Evolutionary conservation across 2,329 filamentous ascomycete species (phyloP).

Genomic region (Endoconidiophora laricicola): DNA sequence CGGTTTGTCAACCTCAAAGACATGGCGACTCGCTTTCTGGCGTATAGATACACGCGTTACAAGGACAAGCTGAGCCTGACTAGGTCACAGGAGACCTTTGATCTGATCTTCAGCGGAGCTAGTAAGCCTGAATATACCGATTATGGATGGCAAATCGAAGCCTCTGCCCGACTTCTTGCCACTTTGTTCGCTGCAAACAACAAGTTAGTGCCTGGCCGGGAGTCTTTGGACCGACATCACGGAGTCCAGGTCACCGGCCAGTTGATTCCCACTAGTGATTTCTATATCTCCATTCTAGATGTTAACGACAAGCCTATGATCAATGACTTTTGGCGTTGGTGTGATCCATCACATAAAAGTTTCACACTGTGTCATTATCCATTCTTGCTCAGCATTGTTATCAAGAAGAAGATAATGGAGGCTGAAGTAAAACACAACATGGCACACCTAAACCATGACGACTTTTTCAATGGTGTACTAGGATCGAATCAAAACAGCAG

Average conservation of each 20-base stretch:
- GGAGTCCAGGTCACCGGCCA: constrained; percentile 34
- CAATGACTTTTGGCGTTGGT: constrained; percentile 84
- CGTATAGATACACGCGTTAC: constrained; percentile 59
- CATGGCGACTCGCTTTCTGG: constrained; percentile 60
- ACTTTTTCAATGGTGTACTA: constrained; percentile 84
- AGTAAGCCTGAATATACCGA: neutral
- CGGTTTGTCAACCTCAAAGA: constrained; percentile 63
- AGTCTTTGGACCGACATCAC: neutral
- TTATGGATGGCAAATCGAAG: constrained; percentile 82
- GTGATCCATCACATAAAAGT: constrained; percentile 49
- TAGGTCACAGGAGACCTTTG: constrained; percentile 2
- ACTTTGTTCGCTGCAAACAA: constrained; percentile 73
- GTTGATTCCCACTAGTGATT: constrained; percentile 63
- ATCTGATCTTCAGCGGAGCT: neutral
- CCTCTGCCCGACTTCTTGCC: constrained; percentile 63
- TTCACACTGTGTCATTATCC: constrained; percentile 89
- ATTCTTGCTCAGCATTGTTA: constrained; percentile 79
- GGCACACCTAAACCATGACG: constrained; percentile 73
- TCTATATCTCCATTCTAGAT: constrained; percentile 77
- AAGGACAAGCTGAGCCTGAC: constrained; percentile 33
- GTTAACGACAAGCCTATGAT: constrained; percentile 30
- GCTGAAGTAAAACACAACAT: constrained; percentile 79
- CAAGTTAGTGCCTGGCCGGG: constrained; percentile 14
- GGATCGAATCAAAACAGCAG: constrained; percentile 31
- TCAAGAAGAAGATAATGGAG: constrained; percentile 81